These are phyloP conservation scores for Ceratocystis diversiconidia DNA, from an alignment of 2,329 filamentous ascomycete genomes.

Conservation along the genomic window DNA sequence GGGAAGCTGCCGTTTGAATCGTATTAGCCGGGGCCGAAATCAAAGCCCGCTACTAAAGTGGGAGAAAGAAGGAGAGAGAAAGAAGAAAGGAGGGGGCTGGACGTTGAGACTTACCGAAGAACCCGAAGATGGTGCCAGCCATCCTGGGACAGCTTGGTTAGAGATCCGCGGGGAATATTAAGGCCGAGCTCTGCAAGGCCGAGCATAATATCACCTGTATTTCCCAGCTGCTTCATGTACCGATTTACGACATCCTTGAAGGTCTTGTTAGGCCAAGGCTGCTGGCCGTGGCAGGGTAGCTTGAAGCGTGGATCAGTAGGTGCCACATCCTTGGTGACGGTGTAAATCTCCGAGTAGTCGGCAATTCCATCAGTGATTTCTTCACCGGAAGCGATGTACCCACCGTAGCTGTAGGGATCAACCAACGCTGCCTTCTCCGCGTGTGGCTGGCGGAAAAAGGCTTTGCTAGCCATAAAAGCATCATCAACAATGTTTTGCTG, in stretches of 20 bases:
- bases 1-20: constrained; percentile 23
- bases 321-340: constrained; percentile 35
- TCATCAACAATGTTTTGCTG: constrained; percentile 27
- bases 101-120: constrained; percentile 26
- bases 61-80: too few relatives aligned
- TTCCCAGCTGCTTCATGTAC: constrained; percentile 31
- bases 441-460: constrained; percentile 28
- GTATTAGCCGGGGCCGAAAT: not conserved
- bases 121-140: constrained; percentile 39
- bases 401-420: constrained; percentile 32
- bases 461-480: constrained; percentile 27
- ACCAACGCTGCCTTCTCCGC: constrained; percentile 31
- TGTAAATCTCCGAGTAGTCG: constrained; percentile 40
- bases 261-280: constrained; percentile 32
- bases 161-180: constrained; percentile 27
- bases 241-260: constrained; percentile 29
- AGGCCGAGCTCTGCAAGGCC: constrained; percentile 34
- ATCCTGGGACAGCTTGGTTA: constrained; percentile 31
- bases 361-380: constrained; percentile 35
- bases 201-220: constrained; percentile 32
- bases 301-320: constrained; percentile 29
- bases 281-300: constrained; percentile 38
- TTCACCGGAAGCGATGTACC: constrained; percentile 37
- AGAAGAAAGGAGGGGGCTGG: not conserved
- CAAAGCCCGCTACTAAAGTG: too few relatives aligned